Conservation (phyloP, 2,329 filamentous ascomycete species). For the Neofusicoccum kwambonambiense region DNA sequence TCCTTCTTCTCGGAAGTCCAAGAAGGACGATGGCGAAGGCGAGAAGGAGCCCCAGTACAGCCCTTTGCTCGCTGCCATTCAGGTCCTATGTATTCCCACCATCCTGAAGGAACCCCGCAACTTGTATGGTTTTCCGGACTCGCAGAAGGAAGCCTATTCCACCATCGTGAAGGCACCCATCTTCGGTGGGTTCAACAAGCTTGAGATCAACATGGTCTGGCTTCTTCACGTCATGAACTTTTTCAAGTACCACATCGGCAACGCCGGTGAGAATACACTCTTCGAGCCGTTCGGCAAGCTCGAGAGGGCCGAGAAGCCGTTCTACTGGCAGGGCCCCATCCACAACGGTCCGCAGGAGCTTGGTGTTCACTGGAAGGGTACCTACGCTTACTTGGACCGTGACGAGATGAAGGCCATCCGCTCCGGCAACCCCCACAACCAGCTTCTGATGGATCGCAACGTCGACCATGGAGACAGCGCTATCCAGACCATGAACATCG, state of each 20-base stretch:
- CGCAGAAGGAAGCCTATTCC: slow-evolving; percentile 47
- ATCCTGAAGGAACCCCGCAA: slow-evolving; percentile 25
- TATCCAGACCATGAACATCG: slow-evolving; percentile 33
- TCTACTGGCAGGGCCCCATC: slow-evolving; percentile 42
- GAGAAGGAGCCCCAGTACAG: background rate
- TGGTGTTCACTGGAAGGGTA: slow-evolving; percentile 51
- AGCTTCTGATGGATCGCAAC: slow-evolving; percentile 28
- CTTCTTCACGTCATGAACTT: slow-evolving; percentile 52
- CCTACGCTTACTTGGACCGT: slow-evolving; percentile 44
- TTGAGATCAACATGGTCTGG: slow-evolving; percentile 47
- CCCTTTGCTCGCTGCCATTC: slow-evolving; percentile 28
- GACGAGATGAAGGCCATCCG: slow-evolving; percentile 30
- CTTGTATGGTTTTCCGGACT: slow-evolving; percentile 39
- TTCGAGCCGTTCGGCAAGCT: slow-evolving; percentile 38
- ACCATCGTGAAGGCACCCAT: background rate
- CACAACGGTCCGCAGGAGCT: slow-evolving; percentile 36
- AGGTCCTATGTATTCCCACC: slow-evolving; percentile 35
- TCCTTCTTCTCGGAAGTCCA: slow-evolving; percentile 6
- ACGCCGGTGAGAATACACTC: slow-evolving; percentile 37
- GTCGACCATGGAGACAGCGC: slow-evolving; percentile 27
- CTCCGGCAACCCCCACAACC: background rate
- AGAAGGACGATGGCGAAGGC: background rate
- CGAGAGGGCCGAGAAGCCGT: slow-evolving; percentile 38
- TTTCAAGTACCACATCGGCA: slow-evolving; percentile 52
- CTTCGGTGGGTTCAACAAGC: slow-evolving; percentile 24